Evolutionary conservation across 129 eudicot species (phyloP), one percentile per base, ranked within the genome.

Genomic region (Lactuca sativa): DNA sequence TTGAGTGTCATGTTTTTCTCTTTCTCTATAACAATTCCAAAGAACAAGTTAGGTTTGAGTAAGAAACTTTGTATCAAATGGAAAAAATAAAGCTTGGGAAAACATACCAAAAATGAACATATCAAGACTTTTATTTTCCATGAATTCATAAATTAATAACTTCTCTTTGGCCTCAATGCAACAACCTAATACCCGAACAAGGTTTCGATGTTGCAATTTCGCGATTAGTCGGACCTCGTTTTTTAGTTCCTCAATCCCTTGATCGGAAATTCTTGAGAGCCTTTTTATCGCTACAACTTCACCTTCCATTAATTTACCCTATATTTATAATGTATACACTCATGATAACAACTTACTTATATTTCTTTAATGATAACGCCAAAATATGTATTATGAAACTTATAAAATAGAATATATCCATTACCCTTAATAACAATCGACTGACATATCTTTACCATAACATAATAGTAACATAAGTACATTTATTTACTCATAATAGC

Each of bases 81-180:
- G 2, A 47, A 47, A 47, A 10, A 47, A 3, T 3, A 47, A 47
- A 11, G 15, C 15, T 2, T 47, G 2, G 0, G 5, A 47, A 10
- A 47, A 47, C 52, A 11, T 47, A 47, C 52, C 52, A 11, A 47
- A 47, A 47, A 47, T 3, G 52, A 86, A 56, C 3, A 77, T 80
- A 76, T 88, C 83, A 6, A 88, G 77, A 77, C 96, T 88, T 67
- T 62, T 78, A 52, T 86, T 72, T 57, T 84, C 85, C 83, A 84
- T 72, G 78, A 68, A 84, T 67, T 84, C 96, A 44, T 89, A 89
- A 2, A 89, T 44, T 62, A 89, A 44, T 82, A 86, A 69, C 65
- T 86, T 86, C 64, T 89, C 96, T 71, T 83, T 78, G 70, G 75
- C 78, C 0, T 89, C 86, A 33, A 89, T 16, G 66, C 96, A 89